Evolutionary conservation across 805 yeast species (phyloP).

Genomic region (Dipodascopsis uninucleata): DNA sequence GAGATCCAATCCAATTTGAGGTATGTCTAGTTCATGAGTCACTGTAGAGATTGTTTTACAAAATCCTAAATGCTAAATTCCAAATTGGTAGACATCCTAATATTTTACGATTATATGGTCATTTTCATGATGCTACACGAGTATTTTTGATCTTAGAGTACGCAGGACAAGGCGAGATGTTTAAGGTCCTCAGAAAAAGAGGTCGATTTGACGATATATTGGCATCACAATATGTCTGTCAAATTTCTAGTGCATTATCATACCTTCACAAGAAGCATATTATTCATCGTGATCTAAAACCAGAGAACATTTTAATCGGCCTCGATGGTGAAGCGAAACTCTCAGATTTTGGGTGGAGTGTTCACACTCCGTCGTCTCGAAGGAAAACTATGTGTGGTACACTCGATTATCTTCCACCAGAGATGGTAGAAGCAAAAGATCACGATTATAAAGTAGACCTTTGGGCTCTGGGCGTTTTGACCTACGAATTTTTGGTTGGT

Average conservation of each 20-base stretch:
- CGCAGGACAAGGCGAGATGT: conserved; percentile 81
- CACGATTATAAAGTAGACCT: conserved; percentile 78
- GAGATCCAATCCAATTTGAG: conserved; percentile 76
- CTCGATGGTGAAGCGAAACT: conserved; percentile 73
- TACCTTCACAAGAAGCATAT: conserved; percentile 77
- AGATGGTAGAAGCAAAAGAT: conserved; percentile 78
- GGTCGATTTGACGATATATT: conserved; percentile 67
- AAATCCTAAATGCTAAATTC: background rate
- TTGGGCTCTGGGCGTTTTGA: conserved; percentile 88
- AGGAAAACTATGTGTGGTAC: conserved; percentile 92
- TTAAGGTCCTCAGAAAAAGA: conserved; percentile 61
- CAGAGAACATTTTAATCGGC: conserved; percentile 82
- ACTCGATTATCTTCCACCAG: conserved; percentile 90
- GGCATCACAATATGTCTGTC: conserved; percentile 76
- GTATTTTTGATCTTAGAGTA: conserved; percentile 84
- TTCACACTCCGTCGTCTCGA: conserved; percentile 54
- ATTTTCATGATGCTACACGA: conserved; percentile 74
- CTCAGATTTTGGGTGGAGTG: conserved; percentile 97
- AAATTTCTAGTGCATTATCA: conserved; percentile 73
- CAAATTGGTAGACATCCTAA: conserved; percentile 61
- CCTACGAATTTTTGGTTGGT: conserved; percentile 84
- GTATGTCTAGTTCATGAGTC: background rate
- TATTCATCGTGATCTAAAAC: conserved; percentile 90
- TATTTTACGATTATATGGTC: conserved; percentile 76
- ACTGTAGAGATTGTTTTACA: no score